phyloP scores from a whole-genome alignment of 768 basidiomycete genomes.

The Tylopilus plumbeoviolaceoides region DNA sequence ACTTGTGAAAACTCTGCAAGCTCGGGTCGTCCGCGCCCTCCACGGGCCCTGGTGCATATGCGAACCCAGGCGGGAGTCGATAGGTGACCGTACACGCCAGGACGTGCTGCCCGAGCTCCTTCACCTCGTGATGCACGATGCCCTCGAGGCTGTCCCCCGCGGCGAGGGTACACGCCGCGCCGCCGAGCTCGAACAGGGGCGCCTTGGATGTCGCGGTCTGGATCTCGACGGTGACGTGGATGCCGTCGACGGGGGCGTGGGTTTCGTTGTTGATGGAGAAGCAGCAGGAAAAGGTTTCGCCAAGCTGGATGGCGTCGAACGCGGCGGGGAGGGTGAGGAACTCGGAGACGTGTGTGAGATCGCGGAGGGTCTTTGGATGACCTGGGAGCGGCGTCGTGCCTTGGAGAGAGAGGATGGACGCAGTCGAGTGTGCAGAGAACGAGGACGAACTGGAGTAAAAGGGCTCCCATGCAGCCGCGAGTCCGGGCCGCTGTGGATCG shows the following conservation, averaged over 20 bases:
- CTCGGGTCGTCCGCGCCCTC: constrained; percentile 51
- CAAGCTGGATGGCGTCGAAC: constrained; percentile 84
- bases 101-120: constrained; percentile 90
- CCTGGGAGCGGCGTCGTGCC: constrained; percentile 64
- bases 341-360: constrained; percentile 75
- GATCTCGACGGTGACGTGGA: too few species aligned
- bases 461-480: constrained; percentile 78
- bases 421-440: constrained; percentile 77
- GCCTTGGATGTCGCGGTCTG: constrained; percentile 51
- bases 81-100: constrained; percentile 83
- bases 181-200: constrained; percentile 60
- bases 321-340: constrained; percentile 76
- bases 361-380: constrained; percentile 80
- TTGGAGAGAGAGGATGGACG: constrained; percentile 74
- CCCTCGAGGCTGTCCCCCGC: constrained; percentile 61
- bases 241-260: too few species aligned
- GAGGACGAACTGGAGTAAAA: constrained; percentile 83
- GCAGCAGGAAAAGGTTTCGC: constrained; percentile 82
- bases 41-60: constrained; percentile 43
- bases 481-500: constrained; percentile 58
- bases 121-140: constrained; percentile 82
- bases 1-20: constrained; percentile 76
- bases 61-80: constrained; percentile 56
- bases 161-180: constrained; percentile 42
- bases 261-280: constrained; percentile 77